Evolutionary conservation across 306 rosid genomes (phyloP), one percentile per base, ranked within the genome.

Genomic region (Inga laurina): DNA sequence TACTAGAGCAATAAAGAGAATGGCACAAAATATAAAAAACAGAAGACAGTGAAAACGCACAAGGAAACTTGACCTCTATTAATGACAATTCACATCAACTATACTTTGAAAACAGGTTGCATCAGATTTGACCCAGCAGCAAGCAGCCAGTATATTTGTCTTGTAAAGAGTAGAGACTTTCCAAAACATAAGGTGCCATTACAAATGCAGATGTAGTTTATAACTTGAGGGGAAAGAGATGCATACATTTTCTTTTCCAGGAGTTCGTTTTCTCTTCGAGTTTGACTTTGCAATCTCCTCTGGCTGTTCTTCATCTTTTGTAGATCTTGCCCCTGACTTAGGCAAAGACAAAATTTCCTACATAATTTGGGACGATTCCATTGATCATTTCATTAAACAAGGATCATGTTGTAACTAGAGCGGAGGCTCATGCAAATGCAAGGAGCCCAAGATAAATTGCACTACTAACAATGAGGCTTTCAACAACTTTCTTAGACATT

Each of bases 241-340:
- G 6, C 74, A 30, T 78, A 93, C 98, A 61, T 89, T 93, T 89
- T 78, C 96, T 82, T 92, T 93, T 57, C 84, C 88, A 49, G 90
- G 79, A 79, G 89, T 84, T 27, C 85, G 96, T 82, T 95, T 95
- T 88, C 98, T 88, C 90, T 95, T 95, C 78, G 86, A 84, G 80
- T 72, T 85, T 78, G 86, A 66, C 91, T 86, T 93, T 0, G 93
- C 81, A 80, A 92, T 85, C 88, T 77, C 91, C 87, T 91, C 92
- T 52, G 73, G 51, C 27, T 37, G 76, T 32, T 80, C 76, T 76
- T 83, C 91, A 54, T 84, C 91, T 76, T 92, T 92, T 19, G 87
- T 75, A 78, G 88, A 78, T 88, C 89, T 93, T 21, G 75, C 12
- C 51, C 80, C 86, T 34, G 89, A 82, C 86, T 89, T 92, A 2